Conservation (phyloP, 257 asterid genomes). For the Striga asiatica region DNA sequence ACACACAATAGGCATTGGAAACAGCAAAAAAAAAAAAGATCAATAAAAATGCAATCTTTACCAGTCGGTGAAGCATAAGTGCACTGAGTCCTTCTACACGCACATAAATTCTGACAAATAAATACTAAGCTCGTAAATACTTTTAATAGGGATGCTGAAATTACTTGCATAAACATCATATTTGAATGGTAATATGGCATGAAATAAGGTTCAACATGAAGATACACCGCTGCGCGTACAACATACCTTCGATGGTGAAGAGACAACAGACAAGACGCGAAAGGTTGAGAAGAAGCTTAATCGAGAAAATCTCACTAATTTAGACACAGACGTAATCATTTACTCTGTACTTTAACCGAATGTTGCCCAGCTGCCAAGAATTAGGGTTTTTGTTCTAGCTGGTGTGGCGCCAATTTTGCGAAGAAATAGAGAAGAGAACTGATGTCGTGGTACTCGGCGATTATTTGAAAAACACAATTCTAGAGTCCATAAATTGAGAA, state of each 20-base stretch:
- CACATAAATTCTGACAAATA: constrained; percentile 31
- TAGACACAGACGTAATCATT: constrained; percentile 33
- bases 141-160: too few relatives aligned
- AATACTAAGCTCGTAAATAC: constrained; percentile 11
- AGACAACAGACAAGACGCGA: constrained; percentile 24
- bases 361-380: constrained; percentile 4
- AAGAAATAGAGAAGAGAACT: not conserved
- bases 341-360: not conserved
- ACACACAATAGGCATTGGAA: not conserved
- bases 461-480: too few relatives aligned
- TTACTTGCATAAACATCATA: not conserved
- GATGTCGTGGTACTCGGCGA: not conserved
- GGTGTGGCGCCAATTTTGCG: constrained; percentile 28
- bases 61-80: constrained; percentile 39
- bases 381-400: constrained; percentile 22
- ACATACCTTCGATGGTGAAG: constrained; percentile 28
- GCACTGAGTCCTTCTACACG: constrained; percentile 32
- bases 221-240: not conserved
- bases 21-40: not conserved
- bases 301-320: constrained; percentile 19
- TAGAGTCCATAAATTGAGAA: too few relatives aligned
- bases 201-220: not conserved
- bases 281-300: constrained; percentile 13
- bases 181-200: not conserved
- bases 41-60: constrained; percentile 4